Percentiles rank a stretch among this genome's conserved stretches.
Conservation (phyloP, 441 rosid species). For the Populus hybrid region DNA sequence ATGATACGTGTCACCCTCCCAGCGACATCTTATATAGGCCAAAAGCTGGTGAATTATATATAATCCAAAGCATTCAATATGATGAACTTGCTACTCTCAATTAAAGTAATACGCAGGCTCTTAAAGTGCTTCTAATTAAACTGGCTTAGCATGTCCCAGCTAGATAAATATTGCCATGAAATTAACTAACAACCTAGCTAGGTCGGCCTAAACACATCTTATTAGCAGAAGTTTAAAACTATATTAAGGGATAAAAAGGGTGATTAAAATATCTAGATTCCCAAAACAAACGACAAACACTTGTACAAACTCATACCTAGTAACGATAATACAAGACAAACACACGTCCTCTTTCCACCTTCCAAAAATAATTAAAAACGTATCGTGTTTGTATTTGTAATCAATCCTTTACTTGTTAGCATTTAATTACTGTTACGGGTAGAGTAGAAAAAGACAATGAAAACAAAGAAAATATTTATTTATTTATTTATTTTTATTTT, state of each 20-base stretch:
- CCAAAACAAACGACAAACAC: not conserved
- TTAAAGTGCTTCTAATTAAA: not conserved
- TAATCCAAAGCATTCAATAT: not conserved
- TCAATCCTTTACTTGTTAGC: not conserved
- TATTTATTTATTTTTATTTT: too few relatives aligned
- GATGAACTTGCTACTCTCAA: not conserved
- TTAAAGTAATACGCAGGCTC: not conserved
- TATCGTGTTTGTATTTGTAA: not conserved
- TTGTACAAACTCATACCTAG: not conserved
- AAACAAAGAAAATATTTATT: too few relatives aligned
- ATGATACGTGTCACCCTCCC: constrained; percentile 8
- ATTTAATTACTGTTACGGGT: too few relatives aligned
- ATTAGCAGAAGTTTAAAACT: not conserved
- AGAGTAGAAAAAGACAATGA: too few relatives aligned
- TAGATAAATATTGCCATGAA: not conserved
- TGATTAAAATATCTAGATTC: constrained; percentile 7
- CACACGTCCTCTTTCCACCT: constrained; percentile 33
- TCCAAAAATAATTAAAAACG: constrained; percentile 11
- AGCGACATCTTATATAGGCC: constrained; percentile 10
- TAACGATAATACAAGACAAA: constrained; percentile 8
- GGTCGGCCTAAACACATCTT: constrained; percentile 18
- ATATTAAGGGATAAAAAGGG: not conserved
- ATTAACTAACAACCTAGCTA: not conserved
- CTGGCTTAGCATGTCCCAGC: constrained; percentile 29
- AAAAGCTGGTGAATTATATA: constrained; percentile 20